These are phyloP conservation scores for Pythium aphanidermatum DNA, from an alignment of 352 stramenopile species.

Conservation along the genomic window DNA sequence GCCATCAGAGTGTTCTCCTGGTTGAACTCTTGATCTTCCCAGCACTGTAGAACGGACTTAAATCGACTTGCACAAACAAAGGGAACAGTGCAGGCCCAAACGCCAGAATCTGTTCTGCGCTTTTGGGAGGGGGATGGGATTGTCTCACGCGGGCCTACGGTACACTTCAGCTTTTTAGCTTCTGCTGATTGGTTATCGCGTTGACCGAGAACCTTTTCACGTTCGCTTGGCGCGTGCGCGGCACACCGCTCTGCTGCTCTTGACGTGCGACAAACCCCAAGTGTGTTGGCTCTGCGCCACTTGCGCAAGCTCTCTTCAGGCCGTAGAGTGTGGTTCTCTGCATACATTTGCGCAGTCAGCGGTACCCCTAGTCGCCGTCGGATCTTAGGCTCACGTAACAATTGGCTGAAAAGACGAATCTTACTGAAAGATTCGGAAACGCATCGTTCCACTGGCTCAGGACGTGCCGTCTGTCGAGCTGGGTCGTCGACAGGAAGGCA, in stretches of 20 bases:
- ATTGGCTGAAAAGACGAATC: constrained; percentile 17
- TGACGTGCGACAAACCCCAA: background rate
- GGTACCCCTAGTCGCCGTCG: constrained; percentile 2
- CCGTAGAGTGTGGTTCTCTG: background rate
- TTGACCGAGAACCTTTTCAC: background rate
- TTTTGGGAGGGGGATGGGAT: constrained; percentile 13
- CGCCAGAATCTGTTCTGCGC: constrained; percentile 17
- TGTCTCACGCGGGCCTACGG: constrained; percentile 11
- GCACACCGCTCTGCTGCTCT: background rate
- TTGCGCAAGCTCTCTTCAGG: constrained; percentile 5
- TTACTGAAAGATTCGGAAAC: constrained; percentile 9
- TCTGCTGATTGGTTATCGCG: constrained; percentile 1
- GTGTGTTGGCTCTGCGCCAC: background rate
- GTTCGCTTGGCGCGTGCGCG: too few species aligned
- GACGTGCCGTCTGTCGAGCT: constrained; percentile 6
- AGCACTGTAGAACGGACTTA: too few species aligned
- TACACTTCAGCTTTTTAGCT: constrained; percentile 6
- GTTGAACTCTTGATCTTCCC: too few species aligned
- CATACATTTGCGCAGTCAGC: constrained; percentile 12
- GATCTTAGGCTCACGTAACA: background rate
- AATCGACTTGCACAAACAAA: too few species aligned
- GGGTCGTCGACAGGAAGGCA: too few species aligned
- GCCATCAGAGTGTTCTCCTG: too few species aligned
- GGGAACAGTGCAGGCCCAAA: background rate
- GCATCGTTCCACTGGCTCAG: constrained; percentile 9